Conservation (phyloP, 176 grass and related monocot genomes). For the Eleusine coracana region DNA sequence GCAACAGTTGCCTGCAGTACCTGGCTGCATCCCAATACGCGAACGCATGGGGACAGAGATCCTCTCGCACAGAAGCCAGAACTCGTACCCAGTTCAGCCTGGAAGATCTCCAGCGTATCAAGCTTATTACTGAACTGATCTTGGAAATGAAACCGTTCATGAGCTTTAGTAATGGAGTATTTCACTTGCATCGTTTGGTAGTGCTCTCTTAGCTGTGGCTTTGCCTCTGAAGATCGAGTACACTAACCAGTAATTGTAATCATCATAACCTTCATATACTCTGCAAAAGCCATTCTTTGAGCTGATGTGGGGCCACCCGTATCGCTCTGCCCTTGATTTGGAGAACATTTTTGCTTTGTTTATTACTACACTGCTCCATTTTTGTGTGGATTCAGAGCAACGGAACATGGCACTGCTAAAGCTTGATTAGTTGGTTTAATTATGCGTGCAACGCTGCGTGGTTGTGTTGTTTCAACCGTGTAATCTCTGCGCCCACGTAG, state of each 20-base stretch:
- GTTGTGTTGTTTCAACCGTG: slow-evolving; percentile 37
- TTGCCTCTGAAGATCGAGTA: neutral
- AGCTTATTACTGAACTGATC: slow-evolving; percentile 3
- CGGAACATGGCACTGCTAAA: slow-evolving; percentile 11
- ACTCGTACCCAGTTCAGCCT: slow-evolving; percentile 6
- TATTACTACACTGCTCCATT: neutral
- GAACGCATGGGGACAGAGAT: neutral
- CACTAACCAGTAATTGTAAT: slow-evolving; percentile 5
- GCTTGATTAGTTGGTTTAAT: slow-evolving; percentile 38
- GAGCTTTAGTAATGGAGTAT: slow-evolving; percentile 22
- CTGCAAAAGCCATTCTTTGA: slow-evolving; percentile 23
- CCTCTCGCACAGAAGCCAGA: neutral
- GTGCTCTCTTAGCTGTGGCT: slow-evolving; percentile 30
- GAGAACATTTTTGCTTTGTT: slow-evolving; percentile 29
- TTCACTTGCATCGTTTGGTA: slow-evolving; percentile 15
- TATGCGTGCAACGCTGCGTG: slow-evolving; percentile 33
- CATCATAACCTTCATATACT: slow-evolving; percentile 6
- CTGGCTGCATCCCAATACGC: slow-evolving; percentile 5
- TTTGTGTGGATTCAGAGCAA: slow-evolving; percentile 32
- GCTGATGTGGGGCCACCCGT: slow-evolving; percentile 31
- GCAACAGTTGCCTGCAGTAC: slow-evolving; percentile 9
- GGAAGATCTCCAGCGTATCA: slow-evolving; percentile 31
- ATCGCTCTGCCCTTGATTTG: slow-evolving; percentile 45
- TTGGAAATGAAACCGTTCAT: neutral
- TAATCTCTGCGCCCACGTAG: slow-evolving; percentile 40